Evolutionary conservation across 2,329 filamentous ascomycete genomes (phyloP), one percentile per base, ranked within the genome.

Genomic region (Fusarium nisikadoi): DNA sequence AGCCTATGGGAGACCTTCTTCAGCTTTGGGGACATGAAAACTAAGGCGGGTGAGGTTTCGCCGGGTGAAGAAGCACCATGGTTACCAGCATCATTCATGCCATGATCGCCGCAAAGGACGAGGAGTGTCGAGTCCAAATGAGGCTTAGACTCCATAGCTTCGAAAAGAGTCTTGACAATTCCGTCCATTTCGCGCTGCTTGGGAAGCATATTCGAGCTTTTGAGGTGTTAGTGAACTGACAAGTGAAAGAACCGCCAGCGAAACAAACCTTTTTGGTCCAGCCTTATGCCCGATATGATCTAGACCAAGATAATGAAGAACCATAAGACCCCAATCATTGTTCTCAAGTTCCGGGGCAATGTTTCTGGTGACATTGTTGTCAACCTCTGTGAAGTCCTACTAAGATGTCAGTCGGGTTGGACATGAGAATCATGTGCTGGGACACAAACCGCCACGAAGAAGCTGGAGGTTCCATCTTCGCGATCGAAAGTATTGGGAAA

Each of bases 31-130:
- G 94, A 96, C 71, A 97, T 89, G 80, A 99, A 98, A 25, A 98
- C 88, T 14, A 99, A 84, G 20, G 96, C 96, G 1, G 96, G 92
- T 2, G 95, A 98, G 3, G 96, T 98, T 84, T 99, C 96, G 46
- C 96, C 95, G 3, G 94, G 89, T 1, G 95, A 95, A 14, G 95
- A 98, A 42, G 95, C 96, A 35, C 96, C 96, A 79, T 99, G 96
- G 75, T 98, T 98, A 5, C 96, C 96, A 25, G 94, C 96, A 76
- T 98, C 95, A 75, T 98, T 99, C 96, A 99, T 99, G n/a, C 96
- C 96, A 79, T 99, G 96, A 77, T 99, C 97, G 62, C 96, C 96
- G 62, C 92, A 94, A 11, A 99, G 83, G 6, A 99, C 91, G 49
- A 99, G 87, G 4, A 99, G 84, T 0, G 95, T 94, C 8, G 93